phyloP scores from a whole-genome alignment of 176 grass and related monocot genomes.

The Tillandsia leiboldiana region DNA sequence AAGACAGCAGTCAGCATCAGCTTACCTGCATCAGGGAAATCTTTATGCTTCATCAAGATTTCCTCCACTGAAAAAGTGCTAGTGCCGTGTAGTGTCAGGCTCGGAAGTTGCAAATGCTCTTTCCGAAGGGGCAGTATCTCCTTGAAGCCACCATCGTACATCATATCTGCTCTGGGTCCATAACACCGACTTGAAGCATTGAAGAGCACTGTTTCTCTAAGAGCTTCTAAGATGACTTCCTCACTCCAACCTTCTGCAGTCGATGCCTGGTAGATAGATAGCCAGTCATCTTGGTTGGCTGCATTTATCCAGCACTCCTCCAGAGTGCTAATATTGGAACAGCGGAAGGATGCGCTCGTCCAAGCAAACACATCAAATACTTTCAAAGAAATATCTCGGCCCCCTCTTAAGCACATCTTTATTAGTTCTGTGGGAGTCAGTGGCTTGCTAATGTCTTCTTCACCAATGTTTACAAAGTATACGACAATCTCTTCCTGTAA shows the following conservation, averaged over 20 bases:
- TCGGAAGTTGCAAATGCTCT: slow-evolving; percentile 34
- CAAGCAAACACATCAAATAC: slow-evolving; percentile 87
- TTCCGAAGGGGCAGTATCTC: slow-evolving; percentile 66
- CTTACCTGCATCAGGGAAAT: slow-evolving; percentile 89
- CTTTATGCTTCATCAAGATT: slow-evolving; percentile 65
- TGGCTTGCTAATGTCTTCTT: slow-evolving; percentile 29
- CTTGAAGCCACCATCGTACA: slow-evolving; percentile 59
- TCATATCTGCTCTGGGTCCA: slow-evolving; percentile 27
- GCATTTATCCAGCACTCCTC: slow-evolving; percentile 86
- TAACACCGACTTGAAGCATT: slow-evolving; percentile 66
- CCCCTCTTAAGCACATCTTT: slow-evolving; percentile 58
- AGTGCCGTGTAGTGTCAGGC: slow-evolving; percentile 22
- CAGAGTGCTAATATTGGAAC: slow-evolving; percentile 60
- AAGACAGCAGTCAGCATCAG: slow-evolving; percentile 74
- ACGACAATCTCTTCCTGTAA: slow-evolving; percentile 81
- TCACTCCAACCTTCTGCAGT: slow-evolving; percentile 67
- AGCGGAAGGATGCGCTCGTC: slow-evolving; percentile 66
- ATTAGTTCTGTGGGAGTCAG: slow-evolving; percentile 67
- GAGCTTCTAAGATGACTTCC: slow-evolving; percentile 40
- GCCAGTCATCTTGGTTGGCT: slow-evolving; percentile 74
- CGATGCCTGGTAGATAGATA: slow-evolving; percentile 49
- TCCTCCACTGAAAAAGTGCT: slow-evolving; percentile 64
- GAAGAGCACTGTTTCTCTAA: slow-evolving; percentile 50
- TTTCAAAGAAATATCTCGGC: slow-evolving; percentile 64
- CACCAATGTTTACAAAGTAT: slow-evolving; percentile 28